A percentile compares a stretch with the other conserved stretches of the same genome.
Conservation (phyloP, 2,329 filamentous ascomycete species). For the Blastomyces emzantsi region DNA sequence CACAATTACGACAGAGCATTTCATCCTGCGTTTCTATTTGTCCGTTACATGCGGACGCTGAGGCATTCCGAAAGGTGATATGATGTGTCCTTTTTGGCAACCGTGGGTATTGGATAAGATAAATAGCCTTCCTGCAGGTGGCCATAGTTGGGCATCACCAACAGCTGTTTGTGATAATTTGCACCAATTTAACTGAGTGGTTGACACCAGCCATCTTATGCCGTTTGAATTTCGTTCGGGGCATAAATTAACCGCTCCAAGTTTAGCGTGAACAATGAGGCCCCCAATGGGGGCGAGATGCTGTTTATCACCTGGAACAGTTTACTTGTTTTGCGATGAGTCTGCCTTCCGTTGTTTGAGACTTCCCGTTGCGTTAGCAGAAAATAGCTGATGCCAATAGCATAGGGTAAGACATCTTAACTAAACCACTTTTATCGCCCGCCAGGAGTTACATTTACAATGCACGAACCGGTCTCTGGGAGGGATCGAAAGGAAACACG, state of each 20-base stretch:
- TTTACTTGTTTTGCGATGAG: too few species aligned
- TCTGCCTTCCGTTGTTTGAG: too few species aligned
- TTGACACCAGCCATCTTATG: too few species aligned
- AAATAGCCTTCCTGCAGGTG: background rate
- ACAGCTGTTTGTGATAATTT: background rate
- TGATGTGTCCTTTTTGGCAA: background rate
- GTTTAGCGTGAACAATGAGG: background rate
- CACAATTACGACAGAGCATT: background rate
- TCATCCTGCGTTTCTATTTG: background rate
- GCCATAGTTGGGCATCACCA: background rate
- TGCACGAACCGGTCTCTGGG: constrained; percentile 52
- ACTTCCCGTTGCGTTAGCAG: too few species aligned
- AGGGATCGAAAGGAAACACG: constrained; percentile 60
- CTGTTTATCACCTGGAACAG: too few species aligned
- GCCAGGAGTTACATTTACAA: constrained; percentile 62
- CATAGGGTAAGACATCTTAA: too few species aligned
- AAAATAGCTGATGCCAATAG: too few species aligned
- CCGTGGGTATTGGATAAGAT: background rate
- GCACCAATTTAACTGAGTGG: too few species aligned
- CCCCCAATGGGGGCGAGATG: too few species aligned
- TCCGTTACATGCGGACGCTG: background rate
- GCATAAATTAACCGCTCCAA: too few species aligned
- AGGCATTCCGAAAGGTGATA: background rate
- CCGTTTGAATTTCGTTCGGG: too few species aligned
- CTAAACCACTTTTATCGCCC: constrained; percentile 32